A percentile compares a stretch with the other conserved stretches of the same genome.
phyloP scores from a whole-genome alignment of 805 yeast species.

The Priceomyces castillae region DNA sequence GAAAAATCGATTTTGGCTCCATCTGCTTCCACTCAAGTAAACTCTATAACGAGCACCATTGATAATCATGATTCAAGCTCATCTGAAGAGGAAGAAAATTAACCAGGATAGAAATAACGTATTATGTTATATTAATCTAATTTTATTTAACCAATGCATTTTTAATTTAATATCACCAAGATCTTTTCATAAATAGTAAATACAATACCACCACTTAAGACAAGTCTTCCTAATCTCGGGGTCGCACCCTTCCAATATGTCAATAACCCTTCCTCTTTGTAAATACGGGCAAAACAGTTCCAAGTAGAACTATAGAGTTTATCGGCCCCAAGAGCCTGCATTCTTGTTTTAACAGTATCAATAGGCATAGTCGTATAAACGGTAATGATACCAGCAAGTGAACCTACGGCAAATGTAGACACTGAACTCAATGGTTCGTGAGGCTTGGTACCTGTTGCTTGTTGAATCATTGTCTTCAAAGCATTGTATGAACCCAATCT shows the following conservation, averaged over 20 bases:
- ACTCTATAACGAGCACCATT: slow-evolving; percentile 1
- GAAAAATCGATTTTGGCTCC: slow-evolving; percentile 61
- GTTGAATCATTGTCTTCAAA: slow-evolving; percentile 76
- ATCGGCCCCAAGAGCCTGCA: slow-evolving; percentile 87
- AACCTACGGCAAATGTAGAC: slow-evolving; percentile 84
- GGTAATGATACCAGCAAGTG: slow-evolving; percentile 84
- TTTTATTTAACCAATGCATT: slow-evolving; percentile 1
- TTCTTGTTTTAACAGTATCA: slow-evolving; percentile 93
- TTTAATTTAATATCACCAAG: slow-evolving; percentile 52
- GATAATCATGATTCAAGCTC: not conserved
- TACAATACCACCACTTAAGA: slow-evolving; percentile 94
- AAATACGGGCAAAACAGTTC: slow-evolving; percentile 77
- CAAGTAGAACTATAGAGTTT: slow-evolving; percentile 68
- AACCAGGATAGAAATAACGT: not conserved
- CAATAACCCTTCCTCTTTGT: slow-evolving; percentile 81
- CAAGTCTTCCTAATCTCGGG: slow-evolving; percentile 88
- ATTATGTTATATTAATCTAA: slow-evolving; percentile 2
- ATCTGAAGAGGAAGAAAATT: not conserved
- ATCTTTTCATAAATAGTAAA: slow-evolving; percentile 94
- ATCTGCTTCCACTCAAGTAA: slow-evolving; percentile 22
- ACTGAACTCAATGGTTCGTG: slow-evolving; percentile 72
- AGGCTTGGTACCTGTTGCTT: slow-evolving; percentile 62
- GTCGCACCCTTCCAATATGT: slow-evolving; percentile 99
- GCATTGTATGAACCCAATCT: slow-evolving; percentile 90
- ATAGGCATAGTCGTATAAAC: slow-evolving; percentile 94